phyloP scores from a whole-genome alignment of 2,329 filamentous ascomycete genomes.

The Acrocalymma vagum region DNA sequence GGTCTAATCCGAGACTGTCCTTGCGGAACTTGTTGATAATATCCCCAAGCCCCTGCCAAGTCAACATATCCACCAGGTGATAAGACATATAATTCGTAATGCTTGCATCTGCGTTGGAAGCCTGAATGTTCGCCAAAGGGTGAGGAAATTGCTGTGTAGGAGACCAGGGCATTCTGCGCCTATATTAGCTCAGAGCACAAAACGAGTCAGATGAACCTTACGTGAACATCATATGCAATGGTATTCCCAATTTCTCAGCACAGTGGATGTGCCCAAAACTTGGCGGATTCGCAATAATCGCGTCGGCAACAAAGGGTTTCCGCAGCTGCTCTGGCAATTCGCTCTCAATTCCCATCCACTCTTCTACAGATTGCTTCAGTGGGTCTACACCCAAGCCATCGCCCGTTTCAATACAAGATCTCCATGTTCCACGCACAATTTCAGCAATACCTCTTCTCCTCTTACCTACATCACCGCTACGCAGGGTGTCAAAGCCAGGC shows the following conservation, averaged over 20 bases:
- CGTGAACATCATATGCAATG: slow-evolving; percentile 89
- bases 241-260: slow-evolving; percentile 78
- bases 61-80: slow-evolving; percentile 86
- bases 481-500: slow-evolving; percentile 80
- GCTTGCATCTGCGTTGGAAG: slow-evolving; percentile 77
- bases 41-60: slow-evolving; percentile 91
- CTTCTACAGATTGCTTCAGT: slow-evolving; percentile 63
- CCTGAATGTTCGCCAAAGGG: slow-evolving; percentile 82
- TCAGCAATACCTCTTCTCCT: slow-evolving; percentile 78
- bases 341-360: slow-evolving; percentile 52
- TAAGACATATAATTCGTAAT: slow-evolving; percentile 86
- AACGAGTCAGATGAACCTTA: slow-evolving; percentile 52
- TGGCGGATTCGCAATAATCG: slow-evolving; percentile 80
- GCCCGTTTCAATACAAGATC: slow-evolving; percentile 82
- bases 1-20: slow-evolving; percentile 76
- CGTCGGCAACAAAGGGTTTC: slow-evolving; percentile 81
- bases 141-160: slow-evolving; percentile 87
- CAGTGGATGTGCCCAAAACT: slow-evolving; percentile 80
- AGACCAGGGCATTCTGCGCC: slow-evolving; percentile 81
- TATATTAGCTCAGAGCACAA: slow-evolving; percentile 12
- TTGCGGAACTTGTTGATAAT: slow-evolving; percentile 88
- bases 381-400: slow-evolving; percentile 66
- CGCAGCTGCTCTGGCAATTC: slow-evolving; percentile 47
- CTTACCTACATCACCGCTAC: slow-evolving; percentile 78
- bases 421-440: slow-evolving; percentile 87